Evolutionary conservation across 2,329 filamentous ascomycete species (phyloP).

Genomic region (Hypoxylon sp.): DNA sequence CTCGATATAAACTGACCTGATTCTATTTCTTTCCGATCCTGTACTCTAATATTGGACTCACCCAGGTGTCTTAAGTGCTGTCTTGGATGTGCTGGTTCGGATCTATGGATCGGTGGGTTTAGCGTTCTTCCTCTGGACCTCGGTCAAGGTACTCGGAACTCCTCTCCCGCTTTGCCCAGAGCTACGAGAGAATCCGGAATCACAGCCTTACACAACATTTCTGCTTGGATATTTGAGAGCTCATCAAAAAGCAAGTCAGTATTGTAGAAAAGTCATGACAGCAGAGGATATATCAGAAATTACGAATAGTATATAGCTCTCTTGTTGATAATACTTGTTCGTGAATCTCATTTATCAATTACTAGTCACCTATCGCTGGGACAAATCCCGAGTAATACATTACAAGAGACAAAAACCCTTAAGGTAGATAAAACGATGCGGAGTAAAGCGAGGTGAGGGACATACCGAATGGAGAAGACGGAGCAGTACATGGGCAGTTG

Average conservation of each 20-base stretch:
- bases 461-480: constrained; percentile 38
- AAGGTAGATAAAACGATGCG: constrained; percentile 21
- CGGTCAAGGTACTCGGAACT: constrained; percentile 17
- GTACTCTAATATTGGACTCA: neutral
- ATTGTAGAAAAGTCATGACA: neutral
- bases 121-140: neutral
- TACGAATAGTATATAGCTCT: constrained; percentile 2
- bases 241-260: neutral
- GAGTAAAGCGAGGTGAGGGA: constrained; percentile 20
- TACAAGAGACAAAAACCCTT: constrained; percentile 7
- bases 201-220: neutral
- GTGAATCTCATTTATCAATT: neutral
- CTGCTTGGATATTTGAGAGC: neutral
- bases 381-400: constrained; percentile 16
- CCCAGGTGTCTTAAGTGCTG: neutral
- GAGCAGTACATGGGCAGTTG: constrained; percentile 25
- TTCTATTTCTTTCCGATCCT: neutral
- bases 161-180: constrained; percentile 1
- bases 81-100: neutral
- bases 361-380: constrained; percentile 4
- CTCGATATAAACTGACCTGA: neutral
- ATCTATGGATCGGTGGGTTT: neutral
- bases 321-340: neutral
- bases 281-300: neutral
- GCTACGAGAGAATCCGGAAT: neutral